phyloP scores from a whole-genome alignment of 306 rosid species.

The Prunus mume region DNA sequence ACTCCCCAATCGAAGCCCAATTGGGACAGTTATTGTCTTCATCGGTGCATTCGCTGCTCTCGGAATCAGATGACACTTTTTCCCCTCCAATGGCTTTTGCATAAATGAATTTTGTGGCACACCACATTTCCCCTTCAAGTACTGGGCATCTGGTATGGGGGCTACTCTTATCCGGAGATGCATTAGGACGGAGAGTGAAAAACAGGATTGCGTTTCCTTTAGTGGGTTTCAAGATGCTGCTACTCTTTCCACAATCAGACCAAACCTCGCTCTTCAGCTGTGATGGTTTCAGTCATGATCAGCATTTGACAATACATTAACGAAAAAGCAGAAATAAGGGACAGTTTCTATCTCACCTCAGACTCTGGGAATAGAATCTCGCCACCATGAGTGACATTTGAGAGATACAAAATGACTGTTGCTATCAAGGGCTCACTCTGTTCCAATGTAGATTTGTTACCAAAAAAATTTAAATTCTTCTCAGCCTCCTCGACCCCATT shows the following conservation, averaged over 20 bases:
- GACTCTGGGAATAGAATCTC: slow-evolving; percentile 64
- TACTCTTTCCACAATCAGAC: slow-evolving; percentile 47
- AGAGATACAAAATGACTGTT: slow-evolving; percentile 73
- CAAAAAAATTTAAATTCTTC: slow-evolving; percentile 34
- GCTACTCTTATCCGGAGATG: slow-evolving; percentile 62
- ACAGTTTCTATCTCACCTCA: slow-evolving; percentile 41
- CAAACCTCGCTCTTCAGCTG: slow-evolving; percentile 46
- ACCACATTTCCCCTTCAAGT: slow-evolving; percentile 70
- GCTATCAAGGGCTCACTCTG: slow-evolving; percentile 57
- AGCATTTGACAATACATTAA: slow-evolving; percentile 3
- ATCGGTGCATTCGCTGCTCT: slow-evolving; percentile 53
- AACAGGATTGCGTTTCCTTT: slow-evolving; percentile 80
- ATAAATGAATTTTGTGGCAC: slow-evolving; percentile 58
- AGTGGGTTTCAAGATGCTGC: slow-evolving; percentile 45
- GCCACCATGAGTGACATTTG: slow-evolving; percentile 62
- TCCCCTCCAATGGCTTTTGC: slow-evolving; percentile 32
- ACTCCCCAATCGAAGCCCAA: slow-evolving; percentile 85
- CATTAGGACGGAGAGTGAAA: slow-evolving; percentile 51
- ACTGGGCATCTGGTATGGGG: slow-evolving; percentile 69
- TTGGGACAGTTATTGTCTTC: slow-evolving; percentile 53
- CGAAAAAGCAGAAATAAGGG: neutral
- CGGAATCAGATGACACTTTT: slow-evolving; percentile 29
- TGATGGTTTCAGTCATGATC: slow-evolving; percentile 11
- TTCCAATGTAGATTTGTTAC: slow-evolving; percentile 43
- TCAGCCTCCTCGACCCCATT: slow-evolving; percentile 37